Conservation (phyloP, 257 asterid species). For the Echium plantagineum region DNA sequence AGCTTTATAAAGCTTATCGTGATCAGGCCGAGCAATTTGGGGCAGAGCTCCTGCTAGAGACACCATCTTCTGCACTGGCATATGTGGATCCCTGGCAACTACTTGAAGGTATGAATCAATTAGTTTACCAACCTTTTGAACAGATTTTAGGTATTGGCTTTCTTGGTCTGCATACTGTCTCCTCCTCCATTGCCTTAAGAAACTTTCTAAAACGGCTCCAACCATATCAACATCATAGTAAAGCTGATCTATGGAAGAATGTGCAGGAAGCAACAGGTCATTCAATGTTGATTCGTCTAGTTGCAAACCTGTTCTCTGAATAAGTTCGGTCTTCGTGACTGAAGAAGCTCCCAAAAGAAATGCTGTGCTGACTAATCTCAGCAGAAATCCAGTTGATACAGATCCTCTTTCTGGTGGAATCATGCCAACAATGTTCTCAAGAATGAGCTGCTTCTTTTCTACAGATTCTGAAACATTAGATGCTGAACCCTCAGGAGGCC, state of each 20-base stretch:
- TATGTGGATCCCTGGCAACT: constrained; percentile 36
- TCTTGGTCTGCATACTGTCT: constrained; percentile 25
- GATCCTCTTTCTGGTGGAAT: constrained; percentile 57
- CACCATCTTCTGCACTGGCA: constrained; percentile 33
- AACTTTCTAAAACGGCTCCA: constrained; percentile 40
- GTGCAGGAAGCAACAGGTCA: constrained; percentile 37
- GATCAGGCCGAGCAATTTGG: constrained; percentile 44
- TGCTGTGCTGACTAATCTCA: constrained; percentile 37
- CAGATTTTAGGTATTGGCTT: constrained; percentile 16
- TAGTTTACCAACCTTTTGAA: constrained; percentile 36
- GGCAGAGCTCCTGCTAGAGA: constrained; percentile 58
- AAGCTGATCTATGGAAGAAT: constrained; percentile 11
- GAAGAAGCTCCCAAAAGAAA: constrained; percentile 34
- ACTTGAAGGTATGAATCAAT: constrained; percentile 52
- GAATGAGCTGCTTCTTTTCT: constrained; percentile 25
- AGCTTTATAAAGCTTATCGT: constrained; percentile 61
- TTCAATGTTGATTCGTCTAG: constrained; percentile 44
- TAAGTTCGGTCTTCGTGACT: constrained; percentile 44
- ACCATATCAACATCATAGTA: constrained; percentile 37
- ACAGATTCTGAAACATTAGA: constrained; percentile 19
- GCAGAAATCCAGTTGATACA: constrained; percentile 53
- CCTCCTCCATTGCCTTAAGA: constrained; percentile 52
- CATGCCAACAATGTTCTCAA: constrained; percentile 50
- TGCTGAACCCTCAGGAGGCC: constrained; percentile 19
- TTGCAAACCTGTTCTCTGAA: constrained; percentile 45